Percentiles rank a stretch among this genome's conserved stretches.
phyloP scores from a whole-genome alignment of 192 early-diverging fungal species.

The Coemansia sp. region DNA sequence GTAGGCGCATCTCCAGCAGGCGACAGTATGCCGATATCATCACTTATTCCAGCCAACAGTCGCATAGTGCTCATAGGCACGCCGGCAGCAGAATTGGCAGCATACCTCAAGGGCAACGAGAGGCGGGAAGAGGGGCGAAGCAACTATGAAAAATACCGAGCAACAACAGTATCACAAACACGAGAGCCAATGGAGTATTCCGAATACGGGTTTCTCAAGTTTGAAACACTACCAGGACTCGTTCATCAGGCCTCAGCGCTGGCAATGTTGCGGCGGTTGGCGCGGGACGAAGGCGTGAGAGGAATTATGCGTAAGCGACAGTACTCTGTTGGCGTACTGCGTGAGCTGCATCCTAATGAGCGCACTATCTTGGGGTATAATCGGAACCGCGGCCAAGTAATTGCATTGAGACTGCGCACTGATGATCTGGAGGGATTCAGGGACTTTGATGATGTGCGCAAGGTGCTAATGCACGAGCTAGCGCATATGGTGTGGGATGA shows the following conservation, averaged over 20 bases:
- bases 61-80: slow-evolving; percentile 41
- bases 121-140: slow-evolving; percentile 17
- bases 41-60: slow-evolving; percentile 10
- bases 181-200: not conserved
- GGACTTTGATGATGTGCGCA: slow-evolving; percentile 26
- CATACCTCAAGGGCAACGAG: slow-evolving; percentile 4
- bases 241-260: slow-evolving; percentile 12
- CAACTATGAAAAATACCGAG: slow-evolving; percentile 23
- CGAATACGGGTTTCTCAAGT: slow-evolving; percentile 21
- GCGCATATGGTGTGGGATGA: slow-evolving; percentile 54
- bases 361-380: slow-evolving; percentile 51
- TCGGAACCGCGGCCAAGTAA: slow-evolving; percentile 41
- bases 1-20: not conserved
- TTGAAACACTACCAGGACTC: slow-evolving; percentile 18
- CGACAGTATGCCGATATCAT: not conserved
- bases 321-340: slow-evolving; percentile 36
- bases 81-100: slow-evolving; percentile 10
- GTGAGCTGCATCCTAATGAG: slow-evolving; percentile 43
- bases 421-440: slow-evolving; percentile 45
- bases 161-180: slow-evolving; percentile 11
- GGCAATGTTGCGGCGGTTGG: slow-evolving; percentile 26
- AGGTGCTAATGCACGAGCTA: slow-evolving; percentile 53
- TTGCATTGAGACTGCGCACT: slow-evolving; percentile 44
- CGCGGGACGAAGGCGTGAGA: slow-evolving; percentile 36
- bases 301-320: slow-evolving; percentile 32